Evolutionary conservation across 371 early-diverging fungal species (phyloP).

Genomic region (Amoeboradix gromovi): DNA sequence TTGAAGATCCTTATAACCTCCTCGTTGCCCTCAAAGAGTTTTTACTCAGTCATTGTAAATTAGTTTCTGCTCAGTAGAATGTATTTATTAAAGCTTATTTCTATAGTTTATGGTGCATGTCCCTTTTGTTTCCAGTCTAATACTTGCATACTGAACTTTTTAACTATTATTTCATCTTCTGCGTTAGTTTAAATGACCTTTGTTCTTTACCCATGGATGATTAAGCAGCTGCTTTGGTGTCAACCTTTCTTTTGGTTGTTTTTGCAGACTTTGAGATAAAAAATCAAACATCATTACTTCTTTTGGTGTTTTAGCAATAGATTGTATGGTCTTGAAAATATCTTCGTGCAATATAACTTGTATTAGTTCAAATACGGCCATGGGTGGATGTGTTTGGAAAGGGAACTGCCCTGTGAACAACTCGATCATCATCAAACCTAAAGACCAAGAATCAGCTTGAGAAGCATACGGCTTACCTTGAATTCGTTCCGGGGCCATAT

Average conservation of each 20-base stretch:
- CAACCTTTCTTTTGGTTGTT: neutral
- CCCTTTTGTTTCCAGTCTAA: neutral
- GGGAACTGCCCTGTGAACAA: conserved; percentile 66
- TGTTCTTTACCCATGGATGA: neutral
- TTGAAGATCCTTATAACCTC: too few relatives aligned
- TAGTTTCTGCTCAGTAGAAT: too few relatives aligned
- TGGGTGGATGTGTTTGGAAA: conserved; percentile 15
- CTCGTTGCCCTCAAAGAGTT: too few relatives aligned
- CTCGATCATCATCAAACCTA: conserved; percentile 57
- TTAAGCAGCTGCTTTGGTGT: neutral
- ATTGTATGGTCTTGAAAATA: neutral
- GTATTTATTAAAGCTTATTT: too few relatives aligned
- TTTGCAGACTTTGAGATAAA: neutral
- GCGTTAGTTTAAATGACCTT: neutral
- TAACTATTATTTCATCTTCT: neutral
- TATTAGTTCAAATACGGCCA: neutral
- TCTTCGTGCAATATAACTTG: neutral
- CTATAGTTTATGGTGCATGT: too few relatives aligned
- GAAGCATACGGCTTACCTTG: conserved; percentile 62
- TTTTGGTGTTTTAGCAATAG: neutral
- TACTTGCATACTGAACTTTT: neutral
- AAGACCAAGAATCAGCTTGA: conserved; percentile 76
- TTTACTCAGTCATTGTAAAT: too few relatives aligned
- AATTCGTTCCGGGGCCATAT: conserved; percentile 92
- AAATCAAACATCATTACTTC: neutral